Base-by-base conservation (phyloP, 2,329 filamentous ascomycete species). In the Metarhizium album region DNA sequence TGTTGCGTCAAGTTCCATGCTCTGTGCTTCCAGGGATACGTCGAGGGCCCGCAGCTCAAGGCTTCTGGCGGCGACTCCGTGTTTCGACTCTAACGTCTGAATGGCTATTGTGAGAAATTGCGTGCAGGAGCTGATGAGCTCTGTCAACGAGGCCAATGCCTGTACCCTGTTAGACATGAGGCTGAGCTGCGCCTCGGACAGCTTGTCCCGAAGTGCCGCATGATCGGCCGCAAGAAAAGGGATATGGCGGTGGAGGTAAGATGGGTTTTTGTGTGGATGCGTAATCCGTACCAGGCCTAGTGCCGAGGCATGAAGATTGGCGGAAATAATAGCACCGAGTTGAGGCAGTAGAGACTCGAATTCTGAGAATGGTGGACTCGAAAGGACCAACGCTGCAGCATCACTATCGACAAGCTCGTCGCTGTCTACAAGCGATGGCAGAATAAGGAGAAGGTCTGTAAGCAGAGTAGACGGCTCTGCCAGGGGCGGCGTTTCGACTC, bases 191-290 rank as follows among this genome's bases (percentile, higher is more conserved):
- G 66, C 57, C 2, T 58, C 53, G 2, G 59, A 51, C 4, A 73
- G 59, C 3, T 63, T 54, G 13, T 60, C 33, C n/a, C 58, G 60
- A 1, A 79, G 69, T 2, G 65, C 52, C 3, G 63, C 55, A 18
- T 73, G 62, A 23, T 70, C 64, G 1, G 63, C 54, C 0, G 74
- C 66, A 2, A 84, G 67, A 18, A 69, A 65, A 1, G 78, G 68
- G 47, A 83, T 74, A 23, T 70, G 64, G 20, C 80, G 78, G 65
- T 83, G 80, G n/a, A 82, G 66, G 59, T 71, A 79, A 20, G 76
- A 77, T 0, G 76, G 68, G 61, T 78, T 78, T 1, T 74, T 78
- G 16, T 66, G 65, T 0, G 76, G 75, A 54, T 73, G 69, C 3
- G 70, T 62, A 33, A 77, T 66, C 38, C 76, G 72, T 1, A 75